Conservation (phyloP, 1,139 yeast genomes). For the Oligophagozyma castellii region DNA sequence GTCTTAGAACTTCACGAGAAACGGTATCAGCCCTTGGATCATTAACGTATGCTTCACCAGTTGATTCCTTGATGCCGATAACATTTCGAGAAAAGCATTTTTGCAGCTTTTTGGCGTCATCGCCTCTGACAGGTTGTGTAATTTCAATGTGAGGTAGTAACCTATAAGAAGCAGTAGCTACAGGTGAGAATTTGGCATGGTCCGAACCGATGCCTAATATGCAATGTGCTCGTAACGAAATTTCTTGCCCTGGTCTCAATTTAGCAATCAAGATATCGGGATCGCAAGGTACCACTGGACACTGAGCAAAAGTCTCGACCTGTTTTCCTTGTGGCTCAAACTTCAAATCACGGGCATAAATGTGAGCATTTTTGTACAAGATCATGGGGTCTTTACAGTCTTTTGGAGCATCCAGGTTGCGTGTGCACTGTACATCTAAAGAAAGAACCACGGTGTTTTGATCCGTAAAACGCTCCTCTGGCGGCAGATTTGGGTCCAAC, state of each 20-base stretch:
- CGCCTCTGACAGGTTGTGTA: constrained; percentile 59
- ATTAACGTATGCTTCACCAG: constrained; percentile 62
- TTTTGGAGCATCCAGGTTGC: constrained; percentile 72
- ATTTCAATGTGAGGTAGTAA: constrained; percentile 85
- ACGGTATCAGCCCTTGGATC: constrained; percentile 94
- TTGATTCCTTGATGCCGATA: constrained; percentile 48
- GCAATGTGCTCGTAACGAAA: constrained; percentile 80
- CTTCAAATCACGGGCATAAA: constrained; percentile 77
- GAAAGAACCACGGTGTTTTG: constrained; percentile 79
- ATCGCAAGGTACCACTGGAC: constrained; percentile 66
- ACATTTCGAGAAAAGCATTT: constrained; percentile 91
- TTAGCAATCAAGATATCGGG: constrained; percentile 86
- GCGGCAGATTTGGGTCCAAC: constrained; percentile 57
- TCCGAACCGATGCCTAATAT: constrained; percentile 85
- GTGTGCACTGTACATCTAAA: constrained; percentile 70
- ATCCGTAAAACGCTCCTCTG: constrained; percentile 61
- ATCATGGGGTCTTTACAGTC: constrained; percentile 72
- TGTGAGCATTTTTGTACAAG: constrained; percentile 68
- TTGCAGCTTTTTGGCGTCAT: constrained; percentile 64
- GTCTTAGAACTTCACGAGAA: constrained; percentile 89
- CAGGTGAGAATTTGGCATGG: constrained; percentile 96
- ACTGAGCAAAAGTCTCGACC: constrained; percentile 47
- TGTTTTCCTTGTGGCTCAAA: constrained; percentile 91
- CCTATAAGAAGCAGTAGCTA: constrained; percentile 93
- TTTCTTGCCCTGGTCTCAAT: constrained; percentile 94